These are phyloP conservation scores for Avena eriantha DNA, from an alignment of 176 grass and related monocot genomes.

Conservation along the genomic window DNA sequence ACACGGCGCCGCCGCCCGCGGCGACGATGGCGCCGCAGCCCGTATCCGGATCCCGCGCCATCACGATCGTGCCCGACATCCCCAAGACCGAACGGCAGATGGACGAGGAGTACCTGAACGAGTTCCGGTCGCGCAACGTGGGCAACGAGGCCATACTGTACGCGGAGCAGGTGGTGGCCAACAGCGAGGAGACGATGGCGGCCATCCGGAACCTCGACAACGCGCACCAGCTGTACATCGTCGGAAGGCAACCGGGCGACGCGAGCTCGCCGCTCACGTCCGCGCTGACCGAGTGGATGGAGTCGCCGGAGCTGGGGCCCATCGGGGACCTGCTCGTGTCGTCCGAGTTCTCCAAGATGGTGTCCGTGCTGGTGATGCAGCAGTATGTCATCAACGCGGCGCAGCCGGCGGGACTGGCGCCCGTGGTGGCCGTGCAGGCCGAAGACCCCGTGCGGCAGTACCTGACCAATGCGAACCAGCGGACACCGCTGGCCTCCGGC, in stretches of 20 bases:
- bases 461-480: slow-evolving; percentile 54
- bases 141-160: slow-evolving; percentile 55
- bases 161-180: slow-evolving; percentile 61
- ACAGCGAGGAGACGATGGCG: slow-evolving; percentile 63
- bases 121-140: slow-evolving; percentile 49
- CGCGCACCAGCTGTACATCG: slow-evolving; percentile 62
- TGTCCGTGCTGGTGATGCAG: slow-evolving; percentile 66
- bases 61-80: slow-evolving; percentile 55
- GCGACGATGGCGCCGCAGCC: not conserved
- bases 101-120: slow-evolving; percentile 69
- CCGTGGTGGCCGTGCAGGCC: not conserved
- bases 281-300: slow-evolving; percentile 63
- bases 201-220: slow-evolving; percentile 55
- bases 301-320: slow-evolving; percentile 70
- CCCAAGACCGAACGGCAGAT: slow-evolving; percentile 53
- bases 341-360: slow-evolving; percentile 44
- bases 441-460: slow-evolving; percentile 53
- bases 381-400: slow-evolving; percentile 53
- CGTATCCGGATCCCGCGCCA: slow-evolving; percentile 39
- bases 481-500: not conserved
- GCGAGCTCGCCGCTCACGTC: slow-evolving; percentile 52
- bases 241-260: slow-evolving; percentile 57
- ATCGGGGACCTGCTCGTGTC: slow-evolving; percentile 73
- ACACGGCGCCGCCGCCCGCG: slow-evolving; percentile 30
- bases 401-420: not conserved